Evolutionary conservation across 192 early-diverging fungal species (phyloP), one percentile per base, ranked within the genome.

Genomic region (Chytriomyces sp.): DNA sequence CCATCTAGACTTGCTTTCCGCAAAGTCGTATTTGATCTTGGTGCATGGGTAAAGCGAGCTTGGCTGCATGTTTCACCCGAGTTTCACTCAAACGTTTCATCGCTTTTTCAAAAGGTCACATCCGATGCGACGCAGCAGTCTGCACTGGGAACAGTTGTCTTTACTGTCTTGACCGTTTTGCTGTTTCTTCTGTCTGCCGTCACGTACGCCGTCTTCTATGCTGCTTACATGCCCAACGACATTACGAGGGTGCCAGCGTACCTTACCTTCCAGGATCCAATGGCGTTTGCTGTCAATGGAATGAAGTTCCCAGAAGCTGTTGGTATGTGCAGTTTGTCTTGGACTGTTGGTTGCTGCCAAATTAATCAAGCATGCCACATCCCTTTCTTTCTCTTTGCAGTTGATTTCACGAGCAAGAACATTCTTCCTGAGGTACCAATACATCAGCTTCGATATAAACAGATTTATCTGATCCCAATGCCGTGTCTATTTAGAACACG

Each of bases 151-250:
- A 50, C 72, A 18, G 71, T 77, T 50, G 82, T 86, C 20, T 86
- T 83, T 62, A 64, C 60, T 1, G 60, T 59, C 24, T 43, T 84
- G 26, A 78, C 80, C 24, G 62, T 71, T 11, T 63, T 75, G 26
- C 59, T 82, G 11, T 63, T 86, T 53, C 49, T 50, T 64, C 24
- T 79, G 10, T 70, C 85, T 18, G 45, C 80, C 8, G 71, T 64
- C 20, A 70, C 87, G 8, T 91, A 92, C 77, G 81, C 67, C 45
- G 57, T 86, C 45, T 90, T 91, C 81, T 92, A 91, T 84, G 68
- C 66, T 10, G 75, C 87, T 5, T 91, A 91, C 75, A 88, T 92
- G 43, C 91, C 91, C 10, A 86, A 82, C 43, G 88, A 87, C 1
- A 64, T 84, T 53, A 84, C 86, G 50, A 63, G 83, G 11, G 77